These are phyloP conservation scores for Vanderwaltozyma tropicalis DNA, from an alignment of 805 yeast genomes.

Conservation along the genomic window DNA sequence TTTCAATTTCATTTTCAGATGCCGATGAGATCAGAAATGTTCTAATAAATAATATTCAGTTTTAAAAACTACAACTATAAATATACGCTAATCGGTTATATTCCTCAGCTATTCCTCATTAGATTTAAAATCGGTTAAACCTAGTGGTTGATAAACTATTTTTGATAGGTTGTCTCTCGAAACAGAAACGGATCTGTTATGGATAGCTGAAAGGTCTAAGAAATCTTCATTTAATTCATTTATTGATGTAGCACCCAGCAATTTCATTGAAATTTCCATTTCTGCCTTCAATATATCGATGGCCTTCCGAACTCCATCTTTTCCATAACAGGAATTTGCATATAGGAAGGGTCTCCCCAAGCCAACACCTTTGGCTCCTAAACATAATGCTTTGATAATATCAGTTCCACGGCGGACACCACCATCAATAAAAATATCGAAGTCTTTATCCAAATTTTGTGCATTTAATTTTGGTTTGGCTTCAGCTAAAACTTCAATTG, in stretches of 20 bases:
- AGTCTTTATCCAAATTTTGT: constrained; percentile 35
- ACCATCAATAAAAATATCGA: constrained; percentile 57
- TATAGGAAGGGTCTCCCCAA: constrained; percentile 58
- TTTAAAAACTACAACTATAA: too few species aligned
- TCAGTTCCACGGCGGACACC: constrained; percentile 64
- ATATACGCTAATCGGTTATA: too few species aligned
- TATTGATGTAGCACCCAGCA: constrained; percentile 59
- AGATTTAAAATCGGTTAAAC: background rate
- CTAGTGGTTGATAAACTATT: constrained; percentile 34
- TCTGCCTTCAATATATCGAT: constrained; percentile 59
- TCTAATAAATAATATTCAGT: too few species aligned
- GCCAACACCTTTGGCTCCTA: constrained; percentile 66
- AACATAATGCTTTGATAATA: constrained; percentile 51
- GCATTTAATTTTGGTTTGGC: constrained; percentile 43
- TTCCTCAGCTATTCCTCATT: background rate
- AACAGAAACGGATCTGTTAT: constrained; percentile 32
- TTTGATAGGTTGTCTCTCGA: constrained; percentile 49
- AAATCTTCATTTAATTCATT: constrained; percentile 48
- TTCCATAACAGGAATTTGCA: constrained; percentile 55
- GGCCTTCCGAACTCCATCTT: constrained; percentile 50
- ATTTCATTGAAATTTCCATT: constrained; percentile 65
- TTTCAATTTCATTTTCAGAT: too few species aligned
- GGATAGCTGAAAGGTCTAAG: constrained; percentile 45
- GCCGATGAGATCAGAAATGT: too few species aligned
- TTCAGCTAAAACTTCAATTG: constrained; percentile 66